Conservation (phyloP, 805 yeast genomes). For the Yamadazyma olivae region DNA sequence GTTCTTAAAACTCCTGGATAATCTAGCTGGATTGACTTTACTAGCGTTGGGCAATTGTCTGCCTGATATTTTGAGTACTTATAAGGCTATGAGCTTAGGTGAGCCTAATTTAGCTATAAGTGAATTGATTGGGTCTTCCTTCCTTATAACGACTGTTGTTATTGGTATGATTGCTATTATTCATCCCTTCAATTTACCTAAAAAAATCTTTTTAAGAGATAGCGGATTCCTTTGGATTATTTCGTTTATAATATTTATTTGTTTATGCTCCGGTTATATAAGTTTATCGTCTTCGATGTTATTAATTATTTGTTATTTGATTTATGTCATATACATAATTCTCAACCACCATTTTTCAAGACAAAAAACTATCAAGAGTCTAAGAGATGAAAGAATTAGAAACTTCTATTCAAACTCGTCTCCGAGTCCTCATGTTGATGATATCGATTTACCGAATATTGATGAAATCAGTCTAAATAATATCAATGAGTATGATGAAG, state of each 20-base stretch:
- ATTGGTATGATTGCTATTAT: conserved; percentile 74
- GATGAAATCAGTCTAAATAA: conserved; percentile 18
- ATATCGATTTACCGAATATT: conserved; percentile 22
- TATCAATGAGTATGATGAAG: conserved; percentile 11
- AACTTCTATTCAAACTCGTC: conserved; percentile 13
- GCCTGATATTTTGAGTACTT: conserved; percentile 85
- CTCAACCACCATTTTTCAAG: conserved; percentile 22
- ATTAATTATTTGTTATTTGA: conserved; percentile 54
- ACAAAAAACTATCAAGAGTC: conserved; percentile 9
- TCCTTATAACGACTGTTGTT: conserved; percentile 76
- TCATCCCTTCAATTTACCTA: conserved; percentile 59
- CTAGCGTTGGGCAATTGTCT: conserved; percentile 91
- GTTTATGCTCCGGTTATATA: conserved; percentile 55
- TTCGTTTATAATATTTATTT: conserved; percentile 46
- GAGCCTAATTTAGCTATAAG: conserved; percentile 80
- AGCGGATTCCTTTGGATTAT: conserved; percentile 52
- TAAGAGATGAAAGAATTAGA: conserved; percentile 22
- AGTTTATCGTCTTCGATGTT: conserved; percentile 52
- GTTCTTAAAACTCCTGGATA: conserved; percentile 62
- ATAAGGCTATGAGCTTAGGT: conserved; percentile 72
- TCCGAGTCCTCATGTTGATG: neutral
- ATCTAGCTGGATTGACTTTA: conserved; percentile 80
- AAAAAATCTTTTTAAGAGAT: conserved; percentile 57
- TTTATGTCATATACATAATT: conserved; percentile 52
- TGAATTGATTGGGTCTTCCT: conserved; percentile 87